A percentile compares a stretch with the other conserved stretches of the same genome.
These are phyloP conservation scores for Phoenix dactylifera DNA, from an alignment of 176 grass and related monocot genomes.

Conservation along the genomic window DNA sequence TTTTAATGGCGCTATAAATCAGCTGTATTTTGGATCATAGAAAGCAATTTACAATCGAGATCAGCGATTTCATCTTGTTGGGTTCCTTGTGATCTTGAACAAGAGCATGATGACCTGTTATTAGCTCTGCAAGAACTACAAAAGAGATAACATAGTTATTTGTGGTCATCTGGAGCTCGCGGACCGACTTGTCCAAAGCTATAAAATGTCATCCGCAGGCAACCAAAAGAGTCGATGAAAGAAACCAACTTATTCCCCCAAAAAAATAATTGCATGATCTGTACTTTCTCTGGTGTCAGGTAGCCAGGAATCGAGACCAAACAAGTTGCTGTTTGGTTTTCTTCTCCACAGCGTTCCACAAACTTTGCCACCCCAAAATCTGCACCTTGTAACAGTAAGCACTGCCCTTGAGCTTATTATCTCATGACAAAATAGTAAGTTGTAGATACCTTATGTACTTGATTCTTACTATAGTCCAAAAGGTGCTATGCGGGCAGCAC, in stretches of 20 bases:
- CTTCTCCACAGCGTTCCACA: conserved; percentile 37
- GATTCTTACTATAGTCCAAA: no score
- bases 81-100: conserved; percentile 39
- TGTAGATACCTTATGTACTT: no score
- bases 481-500: no score
- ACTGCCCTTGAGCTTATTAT: no score
- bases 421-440: no score
- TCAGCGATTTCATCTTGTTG: conserved; percentile 43
- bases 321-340: conserved; percentile 37
- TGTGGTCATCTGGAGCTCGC: conserved; percentile 56
- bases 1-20: no score
- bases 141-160: conserved; percentile 53
- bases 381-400: conserved; percentile 28
- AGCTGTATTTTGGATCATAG: neutral
- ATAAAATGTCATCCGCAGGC: neutral
- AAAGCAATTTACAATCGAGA: conserved; percentile 35
- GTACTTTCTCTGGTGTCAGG: conserved; percentile 52
- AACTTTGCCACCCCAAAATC: conserved; percentile 61
- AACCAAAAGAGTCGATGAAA: no score
- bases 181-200: conserved; percentile 29
- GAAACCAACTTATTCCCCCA: no score
- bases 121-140: conserved; percentile 48
- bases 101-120: conserved; percentile 50
- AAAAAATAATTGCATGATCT: neutral
- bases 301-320: conserved; percentile 57